Evolutionary conservation across 345 rosid species (phyloP).

Genomic region (Kandelia obovata): DNA sequence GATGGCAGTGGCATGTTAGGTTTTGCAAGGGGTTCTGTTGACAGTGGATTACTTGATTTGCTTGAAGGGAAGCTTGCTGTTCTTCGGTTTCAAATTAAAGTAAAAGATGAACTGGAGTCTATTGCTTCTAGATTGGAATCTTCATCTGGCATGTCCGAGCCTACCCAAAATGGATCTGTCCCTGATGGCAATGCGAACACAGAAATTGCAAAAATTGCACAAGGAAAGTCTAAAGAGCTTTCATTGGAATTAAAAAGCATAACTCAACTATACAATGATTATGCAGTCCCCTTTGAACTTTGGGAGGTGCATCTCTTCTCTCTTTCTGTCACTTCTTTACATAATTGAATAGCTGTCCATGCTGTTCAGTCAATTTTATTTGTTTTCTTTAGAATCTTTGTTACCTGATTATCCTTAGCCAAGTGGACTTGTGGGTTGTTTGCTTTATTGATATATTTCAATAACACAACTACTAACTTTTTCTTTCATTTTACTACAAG

Average conservation of each 20-base stretch:
- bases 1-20: slow-evolving; percentile 53
- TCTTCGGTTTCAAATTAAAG: slow-evolving; percentile 84
- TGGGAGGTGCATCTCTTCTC: slow-evolving; percentile 73
- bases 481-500: too few relatives aligned
- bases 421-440: too few relatives aligned
- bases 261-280: slow-evolving; percentile 92
- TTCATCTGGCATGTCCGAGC: slow-evolving; percentile 48
- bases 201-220: slow-evolving; percentile 49
- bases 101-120: slow-evolving; percentile 76
- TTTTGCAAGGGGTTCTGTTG: slow-evolving; percentile 49
- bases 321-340: slow-evolving; percentile 10
- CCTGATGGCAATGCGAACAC: slow-evolving; percentile 41
- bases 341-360: background rate
- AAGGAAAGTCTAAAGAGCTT: slow-evolving; percentile 83
- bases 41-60: slow-evolving; percentile 81
- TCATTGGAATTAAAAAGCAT: slow-evolving; percentile 86
- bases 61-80: slow-evolving; percentile 96
- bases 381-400: background rate
- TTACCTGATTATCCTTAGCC: too few relatives aligned
- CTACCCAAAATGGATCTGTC: slow-evolving; percentile 45
- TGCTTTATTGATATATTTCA: too few relatives aligned
- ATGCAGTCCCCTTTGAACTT: slow-evolving; percentile 92
- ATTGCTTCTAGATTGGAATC: slow-evolving; percentile 55
- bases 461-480: too few relatives aligned
- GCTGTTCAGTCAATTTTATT: background rate